Evolutionary conservation across 2,329 filamentous ascomycete genomes (phyloP).

Genomic region (Colletotrichum orbiculare): DNA sequence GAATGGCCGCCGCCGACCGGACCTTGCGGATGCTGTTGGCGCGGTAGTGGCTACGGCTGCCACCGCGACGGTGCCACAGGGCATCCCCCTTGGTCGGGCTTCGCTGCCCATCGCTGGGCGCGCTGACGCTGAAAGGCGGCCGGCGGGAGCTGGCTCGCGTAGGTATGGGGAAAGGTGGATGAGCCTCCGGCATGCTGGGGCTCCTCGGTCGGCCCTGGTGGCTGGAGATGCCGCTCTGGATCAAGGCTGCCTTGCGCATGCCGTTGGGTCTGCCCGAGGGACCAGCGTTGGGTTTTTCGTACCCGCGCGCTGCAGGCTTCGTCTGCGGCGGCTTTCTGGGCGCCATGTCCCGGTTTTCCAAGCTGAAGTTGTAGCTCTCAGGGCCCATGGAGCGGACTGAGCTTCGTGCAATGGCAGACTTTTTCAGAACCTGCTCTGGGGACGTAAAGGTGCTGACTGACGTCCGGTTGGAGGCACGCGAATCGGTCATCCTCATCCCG

Average conservation of each 20-base stretch:
- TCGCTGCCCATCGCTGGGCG: constrained; percentile 76
- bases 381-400: constrained; percentile 50
- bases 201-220: constrained; percentile 74
- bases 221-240: constrained; percentile 79
- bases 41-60: constrained; percentile 61
- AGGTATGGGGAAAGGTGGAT: constrained; percentile 93
- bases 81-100: constrained; percentile 77
- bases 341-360: constrained; percentile 47
- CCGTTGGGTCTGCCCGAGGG: constrained; percentile 63
- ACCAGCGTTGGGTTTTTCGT: constrained; percentile 52
- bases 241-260: constrained; percentile 83
- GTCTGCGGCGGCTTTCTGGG: constrained; percentile 47
- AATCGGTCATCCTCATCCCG: constrained; percentile 57
- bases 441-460: constrained; percentile 53
- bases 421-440: constrained; percentile 55
- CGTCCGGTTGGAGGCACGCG: constrained; percentile 54
- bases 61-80: constrained; percentile 65
- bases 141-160: constrained; percentile 87
- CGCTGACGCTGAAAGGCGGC: constrained; percentile 72
- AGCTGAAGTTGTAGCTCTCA: constrained; percentile 58
- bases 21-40: constrained; percentile 80
- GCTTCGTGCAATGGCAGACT: constrained; percentile 39
- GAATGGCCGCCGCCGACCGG: constrained; percentile 82
- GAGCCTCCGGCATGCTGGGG: constrained; percentile 70
- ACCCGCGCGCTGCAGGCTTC: constrained; percentile 45